Percentiles rank a stretch among this genome's conserved stretches.
These are phyloP conservation scores for Phytophthora fragariae DNA, from an alignment of 352 stramenopile species.

Conservation along the genomic window DNA sequence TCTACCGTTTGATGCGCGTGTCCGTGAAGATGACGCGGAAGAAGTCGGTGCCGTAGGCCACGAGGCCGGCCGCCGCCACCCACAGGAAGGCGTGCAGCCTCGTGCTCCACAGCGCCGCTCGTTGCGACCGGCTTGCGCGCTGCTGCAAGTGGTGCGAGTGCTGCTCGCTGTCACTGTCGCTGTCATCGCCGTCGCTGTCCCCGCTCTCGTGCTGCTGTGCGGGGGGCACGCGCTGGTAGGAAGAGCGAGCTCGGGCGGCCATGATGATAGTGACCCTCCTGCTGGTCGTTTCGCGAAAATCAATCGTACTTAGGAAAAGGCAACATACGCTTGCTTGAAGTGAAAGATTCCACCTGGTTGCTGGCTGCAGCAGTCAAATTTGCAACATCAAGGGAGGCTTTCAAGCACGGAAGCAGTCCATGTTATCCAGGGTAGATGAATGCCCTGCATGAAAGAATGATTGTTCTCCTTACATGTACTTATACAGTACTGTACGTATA, in stretches of 20 bases:
- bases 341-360: background rate
- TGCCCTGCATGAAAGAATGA: too few species aligned
- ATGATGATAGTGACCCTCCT: slow-evolving; percentile 22
- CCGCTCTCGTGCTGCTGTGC: slow-evolving; percentile 48
- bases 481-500: too few species aligned
- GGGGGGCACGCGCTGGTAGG: slow-evolving; percentile 61
- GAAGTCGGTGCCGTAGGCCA: slow-evolving; percentile 77
- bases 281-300: background rate
- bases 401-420: too few species aligned
- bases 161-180: slow-evolving; percentile 32
- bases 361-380: too few species aligned
- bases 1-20: slow-evolving; percentile 50
- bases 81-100: slow-evolving; percentile 82
- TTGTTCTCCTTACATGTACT: too few species aligned
- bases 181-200: slow-evolving; percentile 41
- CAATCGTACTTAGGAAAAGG: slow-evolving; percentile 19
- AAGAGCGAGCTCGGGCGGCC: slow-evolving; percentile 40
- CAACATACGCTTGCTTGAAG: background rate
- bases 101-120: slow-evolving; percentile 68
- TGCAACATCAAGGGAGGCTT: too few species aligned
- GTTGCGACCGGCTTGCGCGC: slow-evolving; percentile 46
- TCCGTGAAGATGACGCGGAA: slow-evolving; percentile 77
- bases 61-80: slow-evolving; percentile 57
- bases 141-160: slow-evolving; percentile 23
- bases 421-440: too few species aligned